Evolutionary conservation across 1,139 yeast genomes (phyloP), one percentile per base, ranked within the genome.

Genomic region (Diutina siamensis): DNA sequence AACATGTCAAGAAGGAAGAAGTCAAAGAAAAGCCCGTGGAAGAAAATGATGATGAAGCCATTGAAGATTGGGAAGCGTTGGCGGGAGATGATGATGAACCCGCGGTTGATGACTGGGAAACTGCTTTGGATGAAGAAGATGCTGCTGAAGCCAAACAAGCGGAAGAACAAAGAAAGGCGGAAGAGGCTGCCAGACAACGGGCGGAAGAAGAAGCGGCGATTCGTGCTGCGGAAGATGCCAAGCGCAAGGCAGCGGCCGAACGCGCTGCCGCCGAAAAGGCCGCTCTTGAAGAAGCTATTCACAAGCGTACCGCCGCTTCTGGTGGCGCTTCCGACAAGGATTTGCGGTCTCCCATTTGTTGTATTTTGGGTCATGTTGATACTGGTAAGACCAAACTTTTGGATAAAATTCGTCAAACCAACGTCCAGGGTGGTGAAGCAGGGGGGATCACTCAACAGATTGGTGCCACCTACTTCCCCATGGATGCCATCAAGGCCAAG

Each of bases 361-460:
- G 96, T 83, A 94, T 92, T 60, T 77, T 92, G 66, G 99, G 99
- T 62, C 99, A 92, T 72, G 99, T 92, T 65, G 99, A 92, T 75
- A 92, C 98, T 48, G 98, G 99, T 80, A 94, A 92, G 68, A 92
- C 98, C 52, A 92, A 92, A 64, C 76, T 92, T 54, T 75, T 92
- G 62, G 99, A 92, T 63, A 94, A 92, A 67, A 81, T 92, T 55
- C 94, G 99, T 72, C 97, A 92, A 72, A 94, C 97, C 44, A 92
- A 92, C 59, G 99, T 92, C 50, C 99, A 92, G 73, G 98, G 97
- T 64, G 99, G 98, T 62, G 99, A 92, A 72, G 99, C 98, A 48
- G 99, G 99, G 73, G 99, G 99, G 74, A 94, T 92, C 62, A 92
- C 99, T 54, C 99, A 92, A 76, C 99, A 92, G 68, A 92, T 92